These are phyloP conservation scores for Wallemia ichthyophaga DNA, from an alignment of 1,284 basidiomycete species.

Conservation along the genomic window DNA sequence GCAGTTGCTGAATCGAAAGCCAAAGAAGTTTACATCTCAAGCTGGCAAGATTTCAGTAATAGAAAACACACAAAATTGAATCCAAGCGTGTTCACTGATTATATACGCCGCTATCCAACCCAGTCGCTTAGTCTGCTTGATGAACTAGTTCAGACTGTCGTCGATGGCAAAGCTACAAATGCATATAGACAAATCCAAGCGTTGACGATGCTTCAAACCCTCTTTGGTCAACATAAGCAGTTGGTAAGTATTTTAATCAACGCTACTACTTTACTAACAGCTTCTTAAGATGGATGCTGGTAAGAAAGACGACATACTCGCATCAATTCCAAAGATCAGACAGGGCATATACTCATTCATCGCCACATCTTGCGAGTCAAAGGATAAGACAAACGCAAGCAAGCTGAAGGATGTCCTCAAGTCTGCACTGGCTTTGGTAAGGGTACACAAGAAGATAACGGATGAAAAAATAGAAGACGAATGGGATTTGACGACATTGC, in stretches of 20 bases:
- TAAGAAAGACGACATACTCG: constrained; percentile 16
- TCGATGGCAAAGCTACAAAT: constrained; percentile 27
- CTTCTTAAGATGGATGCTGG: not conserved
- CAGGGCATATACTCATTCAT: constrained; percentile 24
- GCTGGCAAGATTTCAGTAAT: constrained; percentile 43
- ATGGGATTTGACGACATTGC: constrained; percentile 14
- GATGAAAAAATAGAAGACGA: constrained; percentile 11
- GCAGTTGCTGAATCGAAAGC: constrained; percentile 15
- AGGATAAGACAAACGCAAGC: constrained; percentile 24
- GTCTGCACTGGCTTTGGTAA: constrained; percentile 30
- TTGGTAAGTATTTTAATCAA: constrained; percentile 18
- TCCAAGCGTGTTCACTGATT: constrained; percentile 44
- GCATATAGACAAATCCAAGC: constrained; percentile 41
- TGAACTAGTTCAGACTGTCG: constrained; percentile 22
- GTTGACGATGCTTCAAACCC: constrained; percentile 35
- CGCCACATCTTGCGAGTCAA: constrained; percentile 22
- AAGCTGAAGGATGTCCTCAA: constrained; percentile 57
- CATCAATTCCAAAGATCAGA: constrained; percentile 26
- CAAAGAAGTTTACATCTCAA: constrained; percentile 29
- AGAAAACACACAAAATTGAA: constrained; percentile 52
- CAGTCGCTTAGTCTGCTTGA: constrained; percentile 36
- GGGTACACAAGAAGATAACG: constrained; percentile 27
- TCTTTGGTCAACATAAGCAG: constrained; percentile 30
- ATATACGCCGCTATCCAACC: constrained; percentile 34
- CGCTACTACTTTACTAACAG: not conserved